Percentiles rank a stretch among this genome's conserved stretches.
Evolutionary conservation across 129 eudicot species (phyloP).

Genomic region (Flaveria ramosissima): DNA sequence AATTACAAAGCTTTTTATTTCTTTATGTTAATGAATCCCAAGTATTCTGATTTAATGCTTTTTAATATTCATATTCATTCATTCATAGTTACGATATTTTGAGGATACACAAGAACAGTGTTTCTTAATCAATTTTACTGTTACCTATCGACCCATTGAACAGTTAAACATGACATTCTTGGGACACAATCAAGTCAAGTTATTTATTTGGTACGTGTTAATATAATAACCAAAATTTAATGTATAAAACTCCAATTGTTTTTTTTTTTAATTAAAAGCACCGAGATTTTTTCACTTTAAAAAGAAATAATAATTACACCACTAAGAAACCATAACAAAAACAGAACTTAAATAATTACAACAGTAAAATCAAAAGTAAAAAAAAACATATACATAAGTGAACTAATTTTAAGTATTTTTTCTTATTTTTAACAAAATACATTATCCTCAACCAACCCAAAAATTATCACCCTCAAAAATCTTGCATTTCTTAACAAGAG

Average conservation of each 20-base stretch:
- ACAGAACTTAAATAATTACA: background rate
- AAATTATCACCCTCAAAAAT: no score
- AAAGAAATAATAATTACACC: background rate
- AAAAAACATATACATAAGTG: no score
- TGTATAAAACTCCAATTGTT: background rate
- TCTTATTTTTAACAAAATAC: no score
- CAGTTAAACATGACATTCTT: background rate
- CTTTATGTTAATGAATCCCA: background rate
- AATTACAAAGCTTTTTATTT: background rate
- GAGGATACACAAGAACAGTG: background rate
- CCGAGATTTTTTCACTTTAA: constrained; percentile 16
- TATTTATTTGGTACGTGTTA: constrained; percentile 1
- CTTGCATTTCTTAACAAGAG: no score
- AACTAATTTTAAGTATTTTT: no score
- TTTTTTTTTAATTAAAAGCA: background rate
- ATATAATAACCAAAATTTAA: constrained; percentile 1
- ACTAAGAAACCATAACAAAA: background rate
- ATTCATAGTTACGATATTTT: constrained; percentile 19
- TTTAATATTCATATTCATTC: constrained; percentile 3
- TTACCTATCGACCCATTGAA: constrained; percentile 4
- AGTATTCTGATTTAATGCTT: constrained; percentile 23
- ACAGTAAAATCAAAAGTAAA: no score
- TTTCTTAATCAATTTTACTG: constrained; percentile 5
- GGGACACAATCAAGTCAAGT: background rate
- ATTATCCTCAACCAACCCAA: no score